A percentile compares a stretch with the other conserved stretches of the same genome.
Evolutionary conservation across 441 rosid species (phyloP).

Genomic region (Gossypium lobatum): DNA sequence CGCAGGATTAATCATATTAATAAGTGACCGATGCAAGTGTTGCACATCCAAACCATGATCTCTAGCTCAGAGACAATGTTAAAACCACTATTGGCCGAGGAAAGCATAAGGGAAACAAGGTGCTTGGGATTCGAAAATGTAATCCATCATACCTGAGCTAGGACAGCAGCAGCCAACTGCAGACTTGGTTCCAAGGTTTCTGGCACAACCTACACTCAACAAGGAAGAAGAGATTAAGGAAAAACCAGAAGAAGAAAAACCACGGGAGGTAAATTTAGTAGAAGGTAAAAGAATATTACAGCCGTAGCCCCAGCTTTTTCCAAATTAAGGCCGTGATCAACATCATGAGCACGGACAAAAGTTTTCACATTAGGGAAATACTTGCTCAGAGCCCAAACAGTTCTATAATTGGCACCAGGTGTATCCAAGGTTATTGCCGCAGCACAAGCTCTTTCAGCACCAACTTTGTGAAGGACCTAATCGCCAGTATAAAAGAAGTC

Average conservation of each 20-base stretch:
- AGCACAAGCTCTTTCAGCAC: constrained; percentile 95
- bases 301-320: constrained; percentile 97
- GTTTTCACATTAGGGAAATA: constrained; percentile 91
- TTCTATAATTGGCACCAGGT: constrained; percentile 96
- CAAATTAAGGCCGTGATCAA: constrained; percentile 91
- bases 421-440: constrained; percentile 88
- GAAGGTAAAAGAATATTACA: constrained; percentile 44
- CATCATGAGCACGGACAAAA: constrained; percentile 94
- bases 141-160: constrained; percentile 65
- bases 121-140: background rate
- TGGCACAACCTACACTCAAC: constrained; percentile 69
- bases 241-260: background rate
- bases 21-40: background rate
- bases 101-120: constrained; percentile 3
- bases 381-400: constrained; percentile 98
- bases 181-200: constrained; percentile 97
- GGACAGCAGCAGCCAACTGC: constrained; percentile 98
- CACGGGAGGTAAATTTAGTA: background rate
- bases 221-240: background rate
- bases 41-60: constrained; percentile 3
- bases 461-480: constrained; percentile 91
- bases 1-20: background rate
- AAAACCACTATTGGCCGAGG: background rate
- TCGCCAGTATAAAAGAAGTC: constrained; percentile 22
- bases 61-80: background rate